These are phyloP conservation scores for Cercospora sp. DNA, from an alignment of 2,329 filamentous ascomycete genomes.

Conservation along the genomic window DNA sequence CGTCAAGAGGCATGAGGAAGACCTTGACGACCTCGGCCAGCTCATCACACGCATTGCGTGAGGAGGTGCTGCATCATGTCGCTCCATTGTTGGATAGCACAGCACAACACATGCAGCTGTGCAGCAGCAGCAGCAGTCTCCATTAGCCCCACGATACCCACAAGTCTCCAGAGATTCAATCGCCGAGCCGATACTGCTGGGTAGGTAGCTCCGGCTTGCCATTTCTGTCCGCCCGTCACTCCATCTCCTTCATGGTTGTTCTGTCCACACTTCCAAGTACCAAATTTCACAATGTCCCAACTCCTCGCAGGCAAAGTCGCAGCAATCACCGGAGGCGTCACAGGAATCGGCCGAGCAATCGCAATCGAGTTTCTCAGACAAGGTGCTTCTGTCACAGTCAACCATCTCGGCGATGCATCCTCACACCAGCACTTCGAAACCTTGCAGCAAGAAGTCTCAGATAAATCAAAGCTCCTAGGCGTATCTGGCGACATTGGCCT, in stretches of 20 bases:
- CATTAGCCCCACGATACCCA: neutral
- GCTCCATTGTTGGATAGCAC: neutral
- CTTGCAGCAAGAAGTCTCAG: constrained; percentile 46
- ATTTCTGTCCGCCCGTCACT: neutral
- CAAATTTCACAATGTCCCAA: neutral
- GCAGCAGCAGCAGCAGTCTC: neutral
- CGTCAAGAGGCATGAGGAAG: neutral
- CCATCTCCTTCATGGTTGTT: neutral
- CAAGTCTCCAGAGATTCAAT: neutral
- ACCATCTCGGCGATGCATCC: constrained; percentile 66
- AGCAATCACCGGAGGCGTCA: constrained; percentile 82
- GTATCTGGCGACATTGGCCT: constrained; percentile 75
- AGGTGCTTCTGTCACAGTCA: constrained; percentile 75
- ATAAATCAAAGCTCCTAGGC: constrained; percentile 55
- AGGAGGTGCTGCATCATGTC: neutral
- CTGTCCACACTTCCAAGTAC: neutral
- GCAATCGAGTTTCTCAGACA: constrained; percentile 74
- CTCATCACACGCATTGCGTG: neutral
- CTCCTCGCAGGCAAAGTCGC: constrained; percentile 69
- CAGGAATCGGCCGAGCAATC: constrained; percentile 84
- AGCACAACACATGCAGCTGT: neutral
- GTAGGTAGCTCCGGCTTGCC: neutral
- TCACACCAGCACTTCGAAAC: constrained; percentile 49
- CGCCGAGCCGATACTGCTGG: neutral
- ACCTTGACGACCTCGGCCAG: neutral